phyloP scores from a whole-genome alignment of 1,139 yeast genomes.

The Blastobotrys malaysiensis region DNA sequence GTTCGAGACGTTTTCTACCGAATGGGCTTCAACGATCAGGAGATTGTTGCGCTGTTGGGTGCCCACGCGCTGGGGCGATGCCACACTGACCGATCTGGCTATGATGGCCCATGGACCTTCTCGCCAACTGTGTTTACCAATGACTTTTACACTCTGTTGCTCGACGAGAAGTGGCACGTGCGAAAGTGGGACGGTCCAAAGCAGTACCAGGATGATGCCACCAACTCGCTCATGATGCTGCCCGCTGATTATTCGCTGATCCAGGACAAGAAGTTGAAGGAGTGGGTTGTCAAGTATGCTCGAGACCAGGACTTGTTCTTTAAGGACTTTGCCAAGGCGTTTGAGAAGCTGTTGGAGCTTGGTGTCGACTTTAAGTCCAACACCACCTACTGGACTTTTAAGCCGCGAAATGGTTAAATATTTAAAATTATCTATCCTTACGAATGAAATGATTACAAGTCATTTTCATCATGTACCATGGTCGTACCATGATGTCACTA shows the following conservation, averaged over 20 bases:
- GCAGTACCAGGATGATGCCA: slow-evolving; percentile 69
- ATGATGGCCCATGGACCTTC: slow-evolving; percentile 90
- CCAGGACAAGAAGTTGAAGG: slow-evolving; percentile 58
- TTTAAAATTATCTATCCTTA: not conserved
- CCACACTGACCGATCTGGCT: slow-evolving; percentile 55
- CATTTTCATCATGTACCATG: too few species aligned
- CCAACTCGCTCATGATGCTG: slow-evolving; percentile 82
- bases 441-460: too few species aligned
- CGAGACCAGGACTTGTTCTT: slow-evolving; percentile 64
- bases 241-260: slow-evolving; percentile 77
- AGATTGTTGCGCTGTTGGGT: slow-evolving; percentile 61
- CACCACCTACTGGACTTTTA: slow-evolving; percentile 45
- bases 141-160: slow-evolving; percentile 64
- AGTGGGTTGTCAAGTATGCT: slow-evolving; percentile 68
- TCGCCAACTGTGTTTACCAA: slow-evolving; percentile 76
- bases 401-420: slow-evolving; percentile 33
- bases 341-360: slow-evolving; percentile 62
- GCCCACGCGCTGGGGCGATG: slow-evolving; percentile 84
- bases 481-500: too few species aligned
- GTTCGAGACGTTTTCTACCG: slow-evolving; percentile 50
- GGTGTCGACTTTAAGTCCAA: slow-evolving; percentile 56
- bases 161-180: slow-evolving; percentile 67
- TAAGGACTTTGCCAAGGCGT: slow-evolving; percentile 66
- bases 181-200: slow-evolving; percentile 72
- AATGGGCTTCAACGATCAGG: slow-evolving; percentile 60